Evolutionary conservation across 345 rosid genomes (phyloP).

Genomic region (Garcia nutans): DNA sequence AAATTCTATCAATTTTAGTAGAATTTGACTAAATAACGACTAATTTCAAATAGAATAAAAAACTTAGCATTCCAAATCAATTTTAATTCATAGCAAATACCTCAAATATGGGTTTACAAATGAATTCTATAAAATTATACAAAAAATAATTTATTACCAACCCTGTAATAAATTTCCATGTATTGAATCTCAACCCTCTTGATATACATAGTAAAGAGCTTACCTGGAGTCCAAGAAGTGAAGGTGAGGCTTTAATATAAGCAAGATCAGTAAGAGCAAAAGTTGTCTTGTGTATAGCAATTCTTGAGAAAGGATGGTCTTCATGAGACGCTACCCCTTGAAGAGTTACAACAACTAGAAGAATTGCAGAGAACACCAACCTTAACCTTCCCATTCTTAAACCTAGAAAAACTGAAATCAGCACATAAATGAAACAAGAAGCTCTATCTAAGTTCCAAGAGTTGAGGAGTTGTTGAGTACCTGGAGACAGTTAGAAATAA

Average conservation of each 20-base stretch:
- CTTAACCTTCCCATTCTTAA: constrained; percentile 21
- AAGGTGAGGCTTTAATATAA: constrained; percentile 51
- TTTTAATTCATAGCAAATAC: no score
- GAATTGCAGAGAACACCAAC: constrained; percentile 24
- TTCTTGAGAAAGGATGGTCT: constrained; percentile 52
- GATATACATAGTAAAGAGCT: constrained; percentile 8
- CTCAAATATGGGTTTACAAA: no score
- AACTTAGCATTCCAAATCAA: no score
- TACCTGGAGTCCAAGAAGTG: constrained; percentile 49
- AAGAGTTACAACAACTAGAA: constrained; percentile 37
- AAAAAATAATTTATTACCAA: no score
- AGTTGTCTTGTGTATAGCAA: constrained; percentile 41
- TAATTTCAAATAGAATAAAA: no score
- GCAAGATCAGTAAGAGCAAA: constrained; percentile 38
- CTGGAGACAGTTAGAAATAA: no score
- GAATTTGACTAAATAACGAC: no score
- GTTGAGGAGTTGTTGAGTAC: no score
- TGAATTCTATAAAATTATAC: no score
- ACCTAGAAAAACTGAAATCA: constrained; percentile 10
- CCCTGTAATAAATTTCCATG: not conserved
- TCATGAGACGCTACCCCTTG: constrained; percentile 43
- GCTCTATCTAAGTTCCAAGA: no score
- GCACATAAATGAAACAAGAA: no score
- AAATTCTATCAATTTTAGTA: no score
- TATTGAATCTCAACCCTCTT: not conserved